Evolutionary conservation across 164 flowering plant species (phyloP).

Genomic region (Warburgia ugandensis): DNA sequence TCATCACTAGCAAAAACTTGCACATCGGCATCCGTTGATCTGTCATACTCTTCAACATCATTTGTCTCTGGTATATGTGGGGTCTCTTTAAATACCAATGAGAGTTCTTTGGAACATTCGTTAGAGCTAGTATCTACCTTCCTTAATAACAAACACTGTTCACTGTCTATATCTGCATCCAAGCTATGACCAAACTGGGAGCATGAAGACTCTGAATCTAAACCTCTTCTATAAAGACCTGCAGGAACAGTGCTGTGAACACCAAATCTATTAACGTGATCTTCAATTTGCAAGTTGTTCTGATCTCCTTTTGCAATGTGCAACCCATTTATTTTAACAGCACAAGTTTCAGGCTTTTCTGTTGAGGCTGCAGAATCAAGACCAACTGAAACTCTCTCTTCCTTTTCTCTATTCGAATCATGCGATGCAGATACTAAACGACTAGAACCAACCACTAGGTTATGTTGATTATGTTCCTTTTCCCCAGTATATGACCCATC

Average conservation of each 20-base stretch:
- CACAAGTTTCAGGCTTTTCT: conserved; percentile 24
- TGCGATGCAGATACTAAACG: too few relatives aligned
- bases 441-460: conserved; percentile 15
- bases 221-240: conserved; percentile 25
- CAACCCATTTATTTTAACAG: conserved; percentile 32
- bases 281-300: conserved; percentile 23
- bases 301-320: conserved; percentile 21
- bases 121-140: conserved; percentile 21
- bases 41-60: conserved; percentile 24
- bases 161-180: conserved; percentile 40
- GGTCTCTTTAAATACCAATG: conserved; percentile 19
- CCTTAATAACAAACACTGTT: conserved; percentile 21
- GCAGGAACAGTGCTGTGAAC: conserved; percentile 4
- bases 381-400: conserved; percentile 22
- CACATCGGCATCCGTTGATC: conserved; percentile 23
- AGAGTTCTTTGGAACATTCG: conserved; percentile 28
- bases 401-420: conserved; percentile 21
- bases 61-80: conserved; percentile 14
- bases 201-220: conserved; percentile 60
- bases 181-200: conserved; percentile 28
- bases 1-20: conserved; percentile 15
- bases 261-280: conserved; percentile 14
- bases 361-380: conserved; percentile 23
- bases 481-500: conserved; percentile 25
- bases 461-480: conserved; percentile 20